Base-by-base conservation (phyloP, 208 protist genomes). In the Leptomonas seymouri region DNA sequence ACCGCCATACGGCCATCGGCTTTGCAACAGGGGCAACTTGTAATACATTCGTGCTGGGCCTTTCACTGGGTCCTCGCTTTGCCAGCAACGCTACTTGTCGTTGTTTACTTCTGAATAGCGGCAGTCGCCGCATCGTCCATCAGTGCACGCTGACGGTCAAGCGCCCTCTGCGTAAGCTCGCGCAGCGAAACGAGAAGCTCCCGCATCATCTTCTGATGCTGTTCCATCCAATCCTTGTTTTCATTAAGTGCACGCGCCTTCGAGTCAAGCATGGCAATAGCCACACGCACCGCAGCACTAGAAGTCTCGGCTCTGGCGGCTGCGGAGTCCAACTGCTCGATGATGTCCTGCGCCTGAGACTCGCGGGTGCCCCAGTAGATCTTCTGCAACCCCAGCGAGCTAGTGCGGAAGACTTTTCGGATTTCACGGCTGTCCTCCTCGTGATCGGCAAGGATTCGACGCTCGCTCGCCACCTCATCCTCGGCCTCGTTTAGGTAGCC, bases 151-250 rank as follows among this genome's bases (percentile, higher is more conserved):
- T 89, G 86, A 1, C 81, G 82, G 61, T 80, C 77, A 67, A 88
- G 88, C 14, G 82, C 85, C 34, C 74, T 83, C 68, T 84, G 84
- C 57, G 90, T 89, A 20, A 93, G 58, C 34, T 71, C 36, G 18
- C 74, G 74, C 48, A 89, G 75, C 21, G 87, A 90, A 7, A 44
- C 48, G n/a, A 90, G 74, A 27, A 90, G 73, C 56, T 89, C 79
- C n/a, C 85, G 63, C 49, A 90, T 48, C n/a, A 82, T 78, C 61
- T 85, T 75, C 51, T 90, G 84, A 49, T 90, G 82, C 21, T 77
- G 70, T 51, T 89, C 78, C 82, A 90, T 93, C 84, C 82, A 90
- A 39, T 88, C 78, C 63, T 80, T 81, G 62, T 87, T 83, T 58
- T 90, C 82, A 25, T 51, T 61, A 46, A 87, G 87, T 18, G 70